Conservation (phyloP, 768 basidiomycete genomes). For the Clitopilus hobsonii region DNA sequence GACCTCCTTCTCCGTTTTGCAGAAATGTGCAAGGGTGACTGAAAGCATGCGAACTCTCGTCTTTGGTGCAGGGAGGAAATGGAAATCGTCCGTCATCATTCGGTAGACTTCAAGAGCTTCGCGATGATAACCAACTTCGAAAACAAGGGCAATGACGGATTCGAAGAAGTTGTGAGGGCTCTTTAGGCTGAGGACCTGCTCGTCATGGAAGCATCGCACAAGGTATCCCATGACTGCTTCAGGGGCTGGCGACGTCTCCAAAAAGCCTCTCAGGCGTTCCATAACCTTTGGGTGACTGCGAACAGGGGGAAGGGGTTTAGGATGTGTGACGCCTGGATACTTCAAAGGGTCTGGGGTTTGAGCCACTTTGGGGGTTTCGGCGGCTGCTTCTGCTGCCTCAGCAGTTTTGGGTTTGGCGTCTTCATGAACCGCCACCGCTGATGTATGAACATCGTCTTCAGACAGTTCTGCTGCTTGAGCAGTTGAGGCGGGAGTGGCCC, state of each 20-base stretch:
- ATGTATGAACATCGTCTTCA: too few relatives aligned
- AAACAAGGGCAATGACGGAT: constrained; percentile 30
- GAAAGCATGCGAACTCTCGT: constrained; percentile 38
- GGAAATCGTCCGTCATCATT: constrained; percentile 32
- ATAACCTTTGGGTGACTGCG: background rate
- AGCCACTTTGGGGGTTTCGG: too few relatives aligned
- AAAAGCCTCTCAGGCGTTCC: background rate
- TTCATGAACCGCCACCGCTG: too few relatives aligned
- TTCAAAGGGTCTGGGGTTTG: too few relatives aligned
- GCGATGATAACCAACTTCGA: constrained; percentile 29
- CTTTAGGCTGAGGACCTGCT: background rate
- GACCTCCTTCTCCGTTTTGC: constrained; percentile 13
- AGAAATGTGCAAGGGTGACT: constrained; percentile 18
- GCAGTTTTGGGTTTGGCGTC: too few relatives aligned
- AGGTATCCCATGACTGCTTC: constrained; percentile 1
- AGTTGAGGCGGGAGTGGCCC: too few relatives aligned
- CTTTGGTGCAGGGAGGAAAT: constrained; percentile 28
- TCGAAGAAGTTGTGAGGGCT: constrained; percentile 5
- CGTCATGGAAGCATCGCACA: constrained; percentile 1
- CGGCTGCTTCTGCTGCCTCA: too few relatives aligned
- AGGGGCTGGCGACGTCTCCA: background rate
- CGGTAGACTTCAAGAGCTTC: constrained; percentile 36
- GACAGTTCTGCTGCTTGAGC: too few relatives aligned
- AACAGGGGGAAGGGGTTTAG: background rate
- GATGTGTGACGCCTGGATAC: too few relatives aligned